These are phyloP conservation scores for Falciphora oryzae DNA, from an alignment of 2,329 filamentous ascomycete species.

Conservation along the genomic window DNA sequence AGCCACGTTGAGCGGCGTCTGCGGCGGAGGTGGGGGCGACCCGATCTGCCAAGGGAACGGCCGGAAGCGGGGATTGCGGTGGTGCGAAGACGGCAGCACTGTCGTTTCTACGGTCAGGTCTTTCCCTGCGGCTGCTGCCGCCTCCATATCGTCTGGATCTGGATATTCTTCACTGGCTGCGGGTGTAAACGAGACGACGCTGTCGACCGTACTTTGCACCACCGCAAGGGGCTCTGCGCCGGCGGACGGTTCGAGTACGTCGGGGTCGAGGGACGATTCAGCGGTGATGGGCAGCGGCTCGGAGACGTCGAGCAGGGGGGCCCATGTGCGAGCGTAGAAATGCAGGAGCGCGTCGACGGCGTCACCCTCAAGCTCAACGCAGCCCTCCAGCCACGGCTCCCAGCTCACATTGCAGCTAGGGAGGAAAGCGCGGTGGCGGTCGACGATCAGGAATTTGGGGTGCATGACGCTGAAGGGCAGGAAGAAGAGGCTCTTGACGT, in stretches of 20 bases:
- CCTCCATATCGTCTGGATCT: background rate
- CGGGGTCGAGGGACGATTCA: background rate
- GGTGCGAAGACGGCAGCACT: constrained; percentile 70
- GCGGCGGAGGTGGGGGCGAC: constrained; percentile 40
- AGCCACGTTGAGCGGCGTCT: constrained; percentile 63
- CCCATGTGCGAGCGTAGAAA: constrained; percentile 70
- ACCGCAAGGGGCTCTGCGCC: background rate
- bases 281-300: constrained; percentile 3
- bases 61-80: constrained; percentile 59
- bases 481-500: constrained; percentile 73
- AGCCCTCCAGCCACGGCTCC: constrained; percentile 84
- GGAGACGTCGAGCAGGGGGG: constrained; percentile 21
- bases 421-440: constrained; percentile 59
- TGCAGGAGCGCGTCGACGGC: constrained; percentile 55
- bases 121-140: no score
- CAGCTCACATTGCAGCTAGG: constrained; percentile 82
- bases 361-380: constrained; percentile 58
- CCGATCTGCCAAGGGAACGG: constrained; percentile 48
- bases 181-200: background rate
- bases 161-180: background rate
- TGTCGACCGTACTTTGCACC: constrained; percentile 1
- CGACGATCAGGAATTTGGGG: constrained; percentile 73
- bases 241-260: constrained; percentile 1
- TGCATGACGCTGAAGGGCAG: constrained; percentile 82
- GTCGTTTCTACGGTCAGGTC: constrained; percentile 35